phyloP scores from a whole-genome alignment of 2,329 filamentous ascomycete species.

The Diaporthe velutina region DNA sequence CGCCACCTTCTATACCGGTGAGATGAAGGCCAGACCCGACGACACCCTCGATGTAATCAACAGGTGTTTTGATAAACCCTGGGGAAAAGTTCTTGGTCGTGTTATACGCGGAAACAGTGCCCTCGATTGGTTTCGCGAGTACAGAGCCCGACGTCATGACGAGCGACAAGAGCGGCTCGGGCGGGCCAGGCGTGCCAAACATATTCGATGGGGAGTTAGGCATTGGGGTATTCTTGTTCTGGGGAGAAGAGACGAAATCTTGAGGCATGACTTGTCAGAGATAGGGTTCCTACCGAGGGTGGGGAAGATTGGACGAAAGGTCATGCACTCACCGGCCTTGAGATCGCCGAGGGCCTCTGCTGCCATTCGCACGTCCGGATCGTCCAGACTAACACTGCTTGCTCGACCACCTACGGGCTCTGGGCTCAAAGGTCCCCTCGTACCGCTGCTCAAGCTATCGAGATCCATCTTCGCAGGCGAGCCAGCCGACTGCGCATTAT shows the following conservation, averaged over 20 bases:
- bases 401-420: conserved; percentile 60
- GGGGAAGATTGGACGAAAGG: not conserved
- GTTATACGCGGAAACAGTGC: conserved; percentile 87
- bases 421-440: conserved; percentile 60
- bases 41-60: conserved; percentile 90
- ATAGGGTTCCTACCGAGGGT: not conserved
- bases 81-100: conserved; percentile 92
- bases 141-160: conserved; percentile 90
- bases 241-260: conserved; percentile 78
- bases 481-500: conserved; percentile 57
- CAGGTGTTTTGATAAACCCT: conserved; percentile 82
- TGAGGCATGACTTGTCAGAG: conserved; percentile 26
- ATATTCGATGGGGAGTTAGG: conserved; percentile 55
- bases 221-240: conserved; percentile 57
- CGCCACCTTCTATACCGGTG: conserved; percentile 88
- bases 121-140: conserved; percentile 86
- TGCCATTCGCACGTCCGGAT: conserved; percentile 77
- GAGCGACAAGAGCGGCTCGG: conserved; percentile 86
- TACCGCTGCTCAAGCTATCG: conserved; percentile 56
- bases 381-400: conserved; percentile 70
- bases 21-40: conserved; percentile 86
- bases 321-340: conserved; percentile 71
- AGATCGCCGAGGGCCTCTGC: conserved; percentile 83
- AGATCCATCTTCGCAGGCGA: conserved; percentile 63
- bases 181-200: conserved; percentile 53